These are phyloP conservation scores for Pseudisothecium myosuroides DNA, from an alignment of 225 moss, liverwort and hornwort genomes.

Conservation along the genomic window DNA sequence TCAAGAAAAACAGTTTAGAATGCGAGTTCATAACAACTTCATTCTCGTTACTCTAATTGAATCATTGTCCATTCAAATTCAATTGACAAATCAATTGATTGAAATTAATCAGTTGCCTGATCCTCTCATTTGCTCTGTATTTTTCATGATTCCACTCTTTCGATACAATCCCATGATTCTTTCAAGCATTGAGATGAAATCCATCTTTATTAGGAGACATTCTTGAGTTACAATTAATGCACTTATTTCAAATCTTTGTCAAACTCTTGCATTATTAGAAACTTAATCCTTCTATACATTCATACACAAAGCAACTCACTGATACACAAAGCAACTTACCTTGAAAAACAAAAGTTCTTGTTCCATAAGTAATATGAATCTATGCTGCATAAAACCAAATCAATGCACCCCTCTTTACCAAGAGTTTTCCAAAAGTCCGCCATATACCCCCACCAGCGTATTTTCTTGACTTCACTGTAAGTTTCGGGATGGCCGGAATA, in stretches of 20 bases:
- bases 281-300: neutral
- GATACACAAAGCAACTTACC: neutral
- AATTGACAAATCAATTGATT: neutral
- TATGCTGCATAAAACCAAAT: neutral
- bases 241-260: neutral
- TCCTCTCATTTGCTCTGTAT: neutral
- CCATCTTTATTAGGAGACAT: neutral
- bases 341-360: neutral
- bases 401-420: neutral
- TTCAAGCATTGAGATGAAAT: neutral
- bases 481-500: neutral
- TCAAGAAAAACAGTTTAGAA: neutral
- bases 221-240: neutral
- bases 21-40: neutral
- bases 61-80: neutral
- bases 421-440: neutral
- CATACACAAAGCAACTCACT: neutral
- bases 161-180: neutral
- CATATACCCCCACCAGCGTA: neutral
- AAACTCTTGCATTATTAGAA: neutral
- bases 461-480: neutral
- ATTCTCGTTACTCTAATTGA: neutral
- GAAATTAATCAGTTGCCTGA: neutral
- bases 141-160: neutral
- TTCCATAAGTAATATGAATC: neutral